phyloP scores from a whole-genome alignment of 441 rosid species.

The Gossypium lobatum region DNA sequence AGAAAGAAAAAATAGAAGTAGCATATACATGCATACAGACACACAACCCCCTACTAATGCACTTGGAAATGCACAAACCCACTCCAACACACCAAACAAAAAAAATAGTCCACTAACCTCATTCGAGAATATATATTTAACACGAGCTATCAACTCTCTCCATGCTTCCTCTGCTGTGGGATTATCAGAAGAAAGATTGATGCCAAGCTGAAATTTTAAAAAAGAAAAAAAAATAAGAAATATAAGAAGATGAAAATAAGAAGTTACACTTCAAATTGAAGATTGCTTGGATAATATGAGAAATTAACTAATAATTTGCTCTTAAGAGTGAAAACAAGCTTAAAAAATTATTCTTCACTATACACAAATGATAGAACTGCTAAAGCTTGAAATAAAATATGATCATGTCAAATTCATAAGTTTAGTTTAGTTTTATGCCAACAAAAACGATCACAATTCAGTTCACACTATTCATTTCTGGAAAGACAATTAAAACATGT shows the following conservation, averaged over 20 bases:
- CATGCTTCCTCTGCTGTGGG: conserved; percentile 59
- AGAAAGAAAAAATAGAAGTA: background rate
- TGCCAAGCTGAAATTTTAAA: conserved; percentile 57
- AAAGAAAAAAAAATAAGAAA: conserved; percentile 10
- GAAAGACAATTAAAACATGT: background rate
- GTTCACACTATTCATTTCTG: background rate
- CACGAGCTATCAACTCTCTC: conserved; percentile 49
- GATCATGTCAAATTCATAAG: background rate
- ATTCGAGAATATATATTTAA: conserved; percentile 55
- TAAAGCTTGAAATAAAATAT: background rate
- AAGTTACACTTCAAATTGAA: background rate
- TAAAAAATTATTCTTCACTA: background rate
- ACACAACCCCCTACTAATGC: background rate
- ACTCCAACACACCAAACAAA: background rate
- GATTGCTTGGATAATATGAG: background rate
- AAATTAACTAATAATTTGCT: background rate
- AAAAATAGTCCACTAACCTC: conserved; percentile 51
- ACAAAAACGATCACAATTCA: background rate
- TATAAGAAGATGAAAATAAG: background rate
- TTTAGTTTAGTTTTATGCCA: background rate
- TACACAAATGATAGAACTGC: background rate
- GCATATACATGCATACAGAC: background rate
- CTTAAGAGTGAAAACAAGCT: background rate
- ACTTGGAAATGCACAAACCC: background rate
- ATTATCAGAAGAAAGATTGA: conserved; percentile 36